Base-by-base conservation (phyloP, 2,329 filamentous ascomycete species). In the Curvularia lunata region DNA sequence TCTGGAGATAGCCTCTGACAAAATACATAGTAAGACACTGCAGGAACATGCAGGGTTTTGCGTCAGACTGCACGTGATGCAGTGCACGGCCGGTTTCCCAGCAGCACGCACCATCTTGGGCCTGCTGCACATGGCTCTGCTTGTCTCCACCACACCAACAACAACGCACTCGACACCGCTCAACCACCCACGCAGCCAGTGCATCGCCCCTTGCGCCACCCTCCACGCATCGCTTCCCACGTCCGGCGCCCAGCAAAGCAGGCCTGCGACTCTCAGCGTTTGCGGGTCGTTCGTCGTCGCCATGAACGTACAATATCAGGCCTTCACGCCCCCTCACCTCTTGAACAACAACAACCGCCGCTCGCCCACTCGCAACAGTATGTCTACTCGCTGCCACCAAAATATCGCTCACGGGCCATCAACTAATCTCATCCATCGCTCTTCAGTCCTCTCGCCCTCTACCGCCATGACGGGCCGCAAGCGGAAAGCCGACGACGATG, bases 401-500 rank as follows among this genome's bases (percentile, higher is more conserved):
- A 40, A 51, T 58, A 48, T 38, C 58, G 42, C 52, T 53, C 18
- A 28, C 30, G 41, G 48, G 38, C 8, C 60, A 50, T 27, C 21
- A 10, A 42, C 65, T 71, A 48, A 67, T 58, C 46, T n/a, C 4
- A 10, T 7, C 8, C 40, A 43, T 25, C 32, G 37, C 53, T 9
- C 27, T 21, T 4, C 63, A 76, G 73, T 75, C 55, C 68, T 70
- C 48, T 77, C 69, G 69, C 75, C 65, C 73, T 78, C 69, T 70
- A 48, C 66, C 34, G 72, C 65, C 68, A 82, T 82, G 81, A 76
- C 78, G 42, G 73, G 78, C 70, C 82, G 86, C 66, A 98, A 98
- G 84, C 89, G 95, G 79, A 98, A 98, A 83, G 92, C 91, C 71
- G 91, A 94, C 55, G 86, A 88, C 67, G 86, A 88, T 70, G 68